Evolutionary conservation across 495 filamentous ascomycete species (phyloP).

Genomic region (Baudoinia panamericana): DNA sequence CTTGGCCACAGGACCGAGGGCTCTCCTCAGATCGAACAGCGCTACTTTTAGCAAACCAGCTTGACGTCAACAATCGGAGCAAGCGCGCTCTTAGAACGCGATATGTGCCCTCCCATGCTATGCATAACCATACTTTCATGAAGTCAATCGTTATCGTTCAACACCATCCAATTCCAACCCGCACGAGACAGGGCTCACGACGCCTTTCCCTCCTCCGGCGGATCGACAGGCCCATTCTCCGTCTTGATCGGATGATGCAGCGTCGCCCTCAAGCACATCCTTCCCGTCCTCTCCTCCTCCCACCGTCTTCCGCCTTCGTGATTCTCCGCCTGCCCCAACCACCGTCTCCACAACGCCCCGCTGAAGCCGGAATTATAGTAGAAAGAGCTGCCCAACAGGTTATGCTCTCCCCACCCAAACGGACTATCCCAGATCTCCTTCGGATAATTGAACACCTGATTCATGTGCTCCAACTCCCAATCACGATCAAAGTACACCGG

Average conservation of each 20-base stretch:
- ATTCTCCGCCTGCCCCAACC: constrained; percentile 36
- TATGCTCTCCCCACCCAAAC: constrained; percentile 40
- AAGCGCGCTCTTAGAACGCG: too few species aligned
- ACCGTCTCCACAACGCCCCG: constrained; percentile 35
- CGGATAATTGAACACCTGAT: constrained; percentile 34
- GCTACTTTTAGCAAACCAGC: too few species aligned
- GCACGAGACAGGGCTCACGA: too few species aligned
- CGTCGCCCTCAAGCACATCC: constrained; percentile 28
- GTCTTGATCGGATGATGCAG: constrained; percentile 31
- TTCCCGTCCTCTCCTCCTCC: constrained; percentile 25
- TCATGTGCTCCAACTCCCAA: constrained; percentile 34
- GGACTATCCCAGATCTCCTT: constrained; percentile 27
- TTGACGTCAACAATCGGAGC: too few species aligned
- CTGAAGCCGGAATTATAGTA: constrained; percentile 39
- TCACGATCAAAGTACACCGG: constrained; percentile 36
- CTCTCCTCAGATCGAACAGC: too few species aligned
- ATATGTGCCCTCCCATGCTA: too few species aligned
- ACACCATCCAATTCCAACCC: too few species aligned
- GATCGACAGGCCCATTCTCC: constrained; percentile 24
- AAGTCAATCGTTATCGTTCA: too few species aligned
- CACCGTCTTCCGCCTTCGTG: constrained; percentile 31
- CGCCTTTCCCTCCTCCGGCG: too few species aligned
- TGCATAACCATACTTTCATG: too few species aligned
- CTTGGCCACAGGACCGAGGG: too few species aligned
- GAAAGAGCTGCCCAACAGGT: constrained; percentile 36